phyloP scores from a whole-genome alignment of 768 basidiomycete genomes.

The Amanita jacksonii region DNA sequence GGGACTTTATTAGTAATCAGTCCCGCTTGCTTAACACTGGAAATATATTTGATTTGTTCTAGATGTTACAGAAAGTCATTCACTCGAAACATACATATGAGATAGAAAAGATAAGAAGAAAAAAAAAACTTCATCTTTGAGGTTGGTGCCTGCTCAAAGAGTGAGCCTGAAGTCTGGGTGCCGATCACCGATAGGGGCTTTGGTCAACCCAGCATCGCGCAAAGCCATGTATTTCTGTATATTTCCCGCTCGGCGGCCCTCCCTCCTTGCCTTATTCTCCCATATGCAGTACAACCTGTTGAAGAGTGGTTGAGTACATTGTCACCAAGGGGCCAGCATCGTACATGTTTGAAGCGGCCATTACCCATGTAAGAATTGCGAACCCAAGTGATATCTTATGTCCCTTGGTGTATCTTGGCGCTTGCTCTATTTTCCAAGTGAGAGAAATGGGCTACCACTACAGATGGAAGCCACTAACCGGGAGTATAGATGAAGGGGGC shows the following conservation, averaged over 20 bases:
- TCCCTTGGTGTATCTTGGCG: constrained; percentile 1
- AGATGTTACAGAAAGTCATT: too few relatives aligned
- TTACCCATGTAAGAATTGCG: constrained; percentile 2
- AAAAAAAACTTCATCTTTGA: too few relatives aligned
- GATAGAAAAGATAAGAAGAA: too few relatives aligned
- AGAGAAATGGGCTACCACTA: not conserved
- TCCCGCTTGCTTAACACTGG: too few relatives aligned
- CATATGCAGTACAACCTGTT: constrained; percentile 3
- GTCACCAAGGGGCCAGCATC: too few relatives aligned
- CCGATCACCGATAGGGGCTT: constrained; percentile 6
- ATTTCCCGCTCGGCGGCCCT: constrained; percentile 3
- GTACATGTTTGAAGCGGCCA: constrained; percentile 4
- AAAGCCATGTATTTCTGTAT: not conserved
- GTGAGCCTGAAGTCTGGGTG: constrained; percentile 3
- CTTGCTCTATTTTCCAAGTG: not conserved
- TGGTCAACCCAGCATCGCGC: constrained; percentile 4
- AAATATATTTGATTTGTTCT: too few relatives aligned
- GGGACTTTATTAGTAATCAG: too few relatives aligned
- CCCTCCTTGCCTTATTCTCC: constrained; percentile 4
- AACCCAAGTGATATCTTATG: not conserved
- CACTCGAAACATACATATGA: too few relatives aligned
- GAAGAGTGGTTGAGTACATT: not conserved
- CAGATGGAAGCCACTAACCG: too few relatives aligned
- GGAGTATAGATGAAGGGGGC: too few relatives aligned
- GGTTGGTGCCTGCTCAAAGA: too few relatives aligned